phyloP scores from a whole-genome alignment of 179 eudicot species.

The Actinidia arguta region DNA sequence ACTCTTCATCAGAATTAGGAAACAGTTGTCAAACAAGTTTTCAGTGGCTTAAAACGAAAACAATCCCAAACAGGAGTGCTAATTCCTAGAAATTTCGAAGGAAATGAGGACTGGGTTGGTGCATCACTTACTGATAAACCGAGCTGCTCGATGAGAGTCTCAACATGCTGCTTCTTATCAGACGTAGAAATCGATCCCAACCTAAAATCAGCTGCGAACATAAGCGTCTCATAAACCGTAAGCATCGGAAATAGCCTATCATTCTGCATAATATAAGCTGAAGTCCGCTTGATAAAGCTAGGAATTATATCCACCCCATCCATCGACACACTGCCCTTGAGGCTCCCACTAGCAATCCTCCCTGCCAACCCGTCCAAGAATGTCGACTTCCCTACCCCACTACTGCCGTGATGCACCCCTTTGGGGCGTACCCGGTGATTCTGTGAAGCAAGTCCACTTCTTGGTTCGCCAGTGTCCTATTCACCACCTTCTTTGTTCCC shows the following conservation, averaged over 20 bases:
- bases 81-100: neutral
- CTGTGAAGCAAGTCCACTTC: conserved; percentile 42
- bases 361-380: conserved; percentile 53
- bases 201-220: conserved; percentile 60
- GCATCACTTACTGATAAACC: conserved; percentile 42
- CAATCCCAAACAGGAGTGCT: neutral
- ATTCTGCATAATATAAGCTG: conserved; percentile 58
- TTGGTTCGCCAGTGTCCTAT: conserved; percentile 33
- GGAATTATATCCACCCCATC: conserved; percentile 46
- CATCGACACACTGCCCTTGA: conserved; percentile 39
- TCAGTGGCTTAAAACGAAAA: too few species aligned
- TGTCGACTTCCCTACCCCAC: conserved; percentile 61
- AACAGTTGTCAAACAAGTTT: neutral
- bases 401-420: conserved; percentile 49
- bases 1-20: neutral
- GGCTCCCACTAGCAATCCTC: conserved; percentile 51
- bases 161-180: conserved; percentile 48
- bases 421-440: conserved; percentile 50
- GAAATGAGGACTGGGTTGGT: neutral
- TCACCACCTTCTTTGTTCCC: conserved; percentile 34
- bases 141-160: conserved; percentile 51
- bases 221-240: conserved; percentile 50
- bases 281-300: conserved; percentile 51
- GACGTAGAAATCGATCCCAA: conserved; percentile 37
- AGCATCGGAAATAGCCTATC: conserved; percentile 58